Evolutionary conservation across 352 stramenopile genomes (phyloP), one percentile per base, ranked within the genome.

Genomic region (Globisporangium echinulatum): DNA sequence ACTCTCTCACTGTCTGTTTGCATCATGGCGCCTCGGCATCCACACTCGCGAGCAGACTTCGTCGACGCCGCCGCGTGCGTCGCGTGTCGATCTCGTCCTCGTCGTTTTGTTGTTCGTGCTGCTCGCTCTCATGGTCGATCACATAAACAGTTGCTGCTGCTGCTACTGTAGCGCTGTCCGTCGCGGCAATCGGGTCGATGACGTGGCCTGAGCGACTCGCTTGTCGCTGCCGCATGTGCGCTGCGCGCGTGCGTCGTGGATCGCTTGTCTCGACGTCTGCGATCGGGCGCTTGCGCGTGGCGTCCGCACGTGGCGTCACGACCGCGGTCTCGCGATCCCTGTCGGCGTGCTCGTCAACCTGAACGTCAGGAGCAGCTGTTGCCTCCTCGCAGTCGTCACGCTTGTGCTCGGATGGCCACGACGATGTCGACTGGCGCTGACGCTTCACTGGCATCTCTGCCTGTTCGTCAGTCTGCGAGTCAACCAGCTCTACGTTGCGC

Each of bases 31-130:
- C 25, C 25, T 33, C 25, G 25, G 25, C 25, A 33, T 33, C 25
- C 25, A 33, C 25, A 33, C 25, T 33, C 25, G 25, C 25, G 25
- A 66, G 48, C 52, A 61, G 36, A 58, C 62, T 61, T 52, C 63
- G 64, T 19, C 75, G 66, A 51, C 71, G 70, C 33, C 63, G 58
- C 19, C 66, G 72, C 42, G 52, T 67, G 69, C 66, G 65, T 56
- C 63, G 58, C 50, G 69, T 68, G 42, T 74, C 58, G 52, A 77
- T 71, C 4, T 67, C 50, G 52, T 59, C 59, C 51, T 49, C 61
- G 33, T 42, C 56, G 39, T 61, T 6, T 33, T 25, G 52, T 15
- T 33, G 44, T 8, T 48, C 9, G 43, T 10, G 15, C 13, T 14
- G 10, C 52, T 38, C 38, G 52, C 10, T 46, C 13, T 33, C 25